Evolutionary conservation across 306 rosid genomes (phyloP), one percentile per base, ranked within the genome.

Genomic region (Cucurbita pepo): DNA sequence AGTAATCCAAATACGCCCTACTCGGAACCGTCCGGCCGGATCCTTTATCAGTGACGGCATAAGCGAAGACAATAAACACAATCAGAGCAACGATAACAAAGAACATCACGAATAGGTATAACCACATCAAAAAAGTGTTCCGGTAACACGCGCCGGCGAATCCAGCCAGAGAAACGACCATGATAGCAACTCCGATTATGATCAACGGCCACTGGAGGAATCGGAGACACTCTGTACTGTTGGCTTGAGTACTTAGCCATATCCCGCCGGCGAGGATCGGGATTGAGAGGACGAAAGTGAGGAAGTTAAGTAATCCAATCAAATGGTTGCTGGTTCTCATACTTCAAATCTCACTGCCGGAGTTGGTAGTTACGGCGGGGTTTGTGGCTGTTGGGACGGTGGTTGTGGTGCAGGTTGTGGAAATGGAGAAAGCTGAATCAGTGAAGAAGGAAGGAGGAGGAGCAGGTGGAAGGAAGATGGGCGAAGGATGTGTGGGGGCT

Each of bases 201-300:
- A 94, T 90, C 43, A 94, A 16, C 0, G 98, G 98, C 98, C 98
- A 94, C 74, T 94, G 98, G 0, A 94, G 98, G 78, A 94, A 94
- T 69, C 83, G 78, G 41, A 94, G 89, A 72, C 98, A 94, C 72
- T 94, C 98, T 0, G 95, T 86, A 85, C 81, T 89, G 95, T 86
- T 90, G 45, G 98, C 97, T 14, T 96, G 62, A 82, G 84, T 78
- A 85, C 95, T 90, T 16, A 94, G 88, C 98, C 98, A 94, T 72
- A 94, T 90, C 0, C 97, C 97, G 0, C 98, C 98, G 0, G 88
- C 97, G 0, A 94, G 83, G 77, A 94, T 94, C 13, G 98, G 98
- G 69, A 94, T 72, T 5, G 98, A 94, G 5, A 94, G 86, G 7
- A 94, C 75, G 83, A 94, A 91, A 43, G 98, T 94, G 14, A 82